Evolutionary conservation across 139 green algal species (phyloP).

Genomic region (Chlorella sp.): DNA sequence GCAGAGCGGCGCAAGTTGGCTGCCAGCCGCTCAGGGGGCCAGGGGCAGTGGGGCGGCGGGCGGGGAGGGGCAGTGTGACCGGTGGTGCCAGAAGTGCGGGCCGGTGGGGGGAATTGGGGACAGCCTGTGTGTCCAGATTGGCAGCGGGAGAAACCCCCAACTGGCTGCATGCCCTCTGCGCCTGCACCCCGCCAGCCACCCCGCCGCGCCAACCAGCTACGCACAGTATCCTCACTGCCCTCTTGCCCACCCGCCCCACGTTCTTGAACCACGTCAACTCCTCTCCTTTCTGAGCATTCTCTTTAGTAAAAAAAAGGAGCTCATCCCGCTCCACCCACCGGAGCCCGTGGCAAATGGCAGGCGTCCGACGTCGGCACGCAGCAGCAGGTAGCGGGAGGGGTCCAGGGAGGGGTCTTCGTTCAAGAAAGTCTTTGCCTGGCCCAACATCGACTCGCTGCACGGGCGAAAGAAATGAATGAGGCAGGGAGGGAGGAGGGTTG

Average conservation of each 20-base stretch:
- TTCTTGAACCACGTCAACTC: too few species aligned
- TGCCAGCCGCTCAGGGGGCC: not conserved
- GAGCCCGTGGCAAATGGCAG: slow-evolving; percentile 88
- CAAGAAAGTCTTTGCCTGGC: slow-evolving; percentile 77
- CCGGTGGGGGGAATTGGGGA: too few species aligned
- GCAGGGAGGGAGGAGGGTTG: not conserved
- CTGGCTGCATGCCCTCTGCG: too few species aligned
- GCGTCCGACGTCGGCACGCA: slow-evolving; percentile 88
- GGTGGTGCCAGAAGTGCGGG: too few species aligned
- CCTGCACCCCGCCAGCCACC: too few species aligned
- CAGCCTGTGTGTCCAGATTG: too few species aligned
- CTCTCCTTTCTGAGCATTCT: not conserved
- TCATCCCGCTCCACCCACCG: not conserved
- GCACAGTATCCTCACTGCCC: not conserved
- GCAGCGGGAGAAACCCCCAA: too few species aligned
- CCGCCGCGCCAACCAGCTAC: not conserved
- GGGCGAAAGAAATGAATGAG: not conserved
- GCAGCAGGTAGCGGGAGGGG: slow-evolving; percentile 55
- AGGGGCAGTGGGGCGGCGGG: not conserved
- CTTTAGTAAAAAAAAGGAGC: not conserved
- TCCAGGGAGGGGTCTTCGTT: slow-evolving; percentile 44
- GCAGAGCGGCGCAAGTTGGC: slow-evolving; percentile 81
- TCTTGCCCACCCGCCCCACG: too few species aligned
- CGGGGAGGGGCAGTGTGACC: not conserved
- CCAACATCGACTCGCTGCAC: slow-evolving; percentile 85